Base-by-base conservation (phyloP, 2,329 filamentous ascomycete species). In the Xylariales sp. region DNA sequence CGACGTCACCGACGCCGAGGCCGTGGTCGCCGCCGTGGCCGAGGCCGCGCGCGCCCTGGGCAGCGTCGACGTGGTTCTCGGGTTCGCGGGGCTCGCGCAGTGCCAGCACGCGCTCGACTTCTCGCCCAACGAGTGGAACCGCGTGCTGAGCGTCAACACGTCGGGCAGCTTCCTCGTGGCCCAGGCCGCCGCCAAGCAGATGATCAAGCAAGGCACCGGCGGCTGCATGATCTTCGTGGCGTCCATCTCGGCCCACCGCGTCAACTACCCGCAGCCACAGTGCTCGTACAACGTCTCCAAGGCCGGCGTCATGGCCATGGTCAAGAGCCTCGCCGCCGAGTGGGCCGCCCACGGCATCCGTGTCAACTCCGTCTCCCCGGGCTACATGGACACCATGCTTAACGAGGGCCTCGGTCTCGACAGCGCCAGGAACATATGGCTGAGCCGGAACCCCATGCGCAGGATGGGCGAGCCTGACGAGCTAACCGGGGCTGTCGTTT, bases 321-420 rank as follows among this genome's bases (percentile, higher is more conserved):
- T 77, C 34, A 76, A 72, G 45, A 80, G 70, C 24, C 60, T 89
- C 13, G 85, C 84, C 1, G 83, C 80, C 0, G 85, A 90, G 58
- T 89, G 84, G 85, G 81, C 80, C 1, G 61, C 66, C 2, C 72
- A 82, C 53, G 85, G 85, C 0, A 85, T 90, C 43, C 62, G 81
- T 3, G 79, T 85, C 5, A 89, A 90, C 49, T 76, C 69, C 14
- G 69, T 90, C 30, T 79, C 72, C 27, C 85, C 85, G 0, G 85
- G 85, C 1, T 89, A 89, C 49, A 87, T 88, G 78, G 83, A 87
- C 50, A 88, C 83, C 0, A 75, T 86, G 11, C 60, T 89, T 33
- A 89, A 88, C 51, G 79, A 79, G 42, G 81, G 81, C 0, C 69
- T 73, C 6, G 76, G 74, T 1, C 55, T 86, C 32, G 67, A 67